A percentile compares a stretch with the other conserved stretches of the same genome.
Conservation (phyloP, 2,329 filamentous ascomycete species). For the Epichloe glyceriae region DNA sequence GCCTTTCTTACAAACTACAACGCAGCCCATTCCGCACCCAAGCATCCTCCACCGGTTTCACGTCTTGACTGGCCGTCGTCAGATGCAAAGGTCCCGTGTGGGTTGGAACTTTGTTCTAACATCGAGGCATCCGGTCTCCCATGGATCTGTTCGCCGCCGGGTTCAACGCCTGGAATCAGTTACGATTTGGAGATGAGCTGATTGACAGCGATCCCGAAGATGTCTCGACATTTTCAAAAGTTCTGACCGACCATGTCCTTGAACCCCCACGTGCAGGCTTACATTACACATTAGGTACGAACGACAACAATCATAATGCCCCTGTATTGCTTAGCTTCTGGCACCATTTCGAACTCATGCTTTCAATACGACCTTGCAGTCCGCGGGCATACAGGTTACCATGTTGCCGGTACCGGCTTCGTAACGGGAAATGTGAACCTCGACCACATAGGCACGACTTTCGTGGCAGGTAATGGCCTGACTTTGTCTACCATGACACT, state of each 20-base stretch:
- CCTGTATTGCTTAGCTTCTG: not conserved
- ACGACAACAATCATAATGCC: not conserved
- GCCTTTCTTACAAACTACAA: too few relatives aligned
- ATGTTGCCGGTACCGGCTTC: conserved; percentile 2
- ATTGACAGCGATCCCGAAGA: conserved; percentile 29
- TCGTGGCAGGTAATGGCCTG: conserved; percentile 2
- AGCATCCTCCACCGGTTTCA: not conserved
- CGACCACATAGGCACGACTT: not conserved
- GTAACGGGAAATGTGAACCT: not conserved
- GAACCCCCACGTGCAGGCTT: conserved; percentile 21
- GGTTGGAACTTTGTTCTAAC: not conserved
- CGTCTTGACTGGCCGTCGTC: not conserved
- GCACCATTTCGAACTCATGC: not conserved
- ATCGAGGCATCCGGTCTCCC: not conserved
- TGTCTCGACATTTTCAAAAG: conserved; percentile 27
- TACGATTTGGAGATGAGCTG: conserved; percentile 23
- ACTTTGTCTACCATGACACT: not conserved
- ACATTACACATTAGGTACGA: conserved; percentile 35
- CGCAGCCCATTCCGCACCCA: not conserved
- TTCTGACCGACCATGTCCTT: conserved; percentile 26
- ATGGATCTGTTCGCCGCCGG: conserved; percentile 43
- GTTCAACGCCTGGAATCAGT: conserved; percentile 46
- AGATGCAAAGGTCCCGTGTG: not conserved
- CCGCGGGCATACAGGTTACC: not conserved
- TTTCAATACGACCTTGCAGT: not conserved